Conservation (phyloP, 805 yeast genomes). For the Pichia rugopelliculosa region DNA sequence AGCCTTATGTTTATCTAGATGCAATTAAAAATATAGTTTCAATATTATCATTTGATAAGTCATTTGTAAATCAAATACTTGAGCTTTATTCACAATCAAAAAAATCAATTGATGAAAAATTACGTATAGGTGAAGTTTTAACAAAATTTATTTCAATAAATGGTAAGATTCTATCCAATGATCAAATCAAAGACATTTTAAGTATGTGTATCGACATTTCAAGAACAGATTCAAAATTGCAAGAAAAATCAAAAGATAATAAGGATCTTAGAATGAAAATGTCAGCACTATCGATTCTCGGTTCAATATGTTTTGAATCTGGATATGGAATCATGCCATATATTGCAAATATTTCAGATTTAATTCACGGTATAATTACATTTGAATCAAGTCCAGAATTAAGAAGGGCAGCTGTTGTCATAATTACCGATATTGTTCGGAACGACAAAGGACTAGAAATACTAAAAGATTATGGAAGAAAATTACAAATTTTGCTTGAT, state of each 20-base stretch:
- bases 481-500: constrained; percentile 35
- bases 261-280: constrained; percentile 60
- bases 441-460: constrained; percentile 36
- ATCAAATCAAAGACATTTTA: constrained; percentile 38
- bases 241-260: constrained; percentile 2
- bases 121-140: constrained; percentile 79
- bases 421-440: constrained; percentile 54
- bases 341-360: constrained; percentile 58
- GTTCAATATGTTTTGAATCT: constrained; percentile 46
- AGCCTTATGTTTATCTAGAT: constrained; percentile 82
- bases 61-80: constrained; percentile 10
- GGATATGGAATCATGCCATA: constrained; percentile 41
- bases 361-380: constrained; percentile 66
- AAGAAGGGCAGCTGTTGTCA: constrained; percentile 66
- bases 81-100: constrained; percentile 10
- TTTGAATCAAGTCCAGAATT: constrained; percentile 46
- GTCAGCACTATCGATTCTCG: constrained; percentile 85
- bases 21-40: constrained; percentile 71
- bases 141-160: constrained; percentile 46
- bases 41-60: constrained; percentile 39
- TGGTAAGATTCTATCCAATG: constrained; percentile 37
- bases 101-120: constrained; percentile 49
- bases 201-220: constrained; percentile 31
- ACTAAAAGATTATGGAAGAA: constrained; percentile 41
- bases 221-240: background rate